Base-by-base conservation (phyloP, 163 green algal genomes). In the Coccomyxa subellipsoidea region DNA sequence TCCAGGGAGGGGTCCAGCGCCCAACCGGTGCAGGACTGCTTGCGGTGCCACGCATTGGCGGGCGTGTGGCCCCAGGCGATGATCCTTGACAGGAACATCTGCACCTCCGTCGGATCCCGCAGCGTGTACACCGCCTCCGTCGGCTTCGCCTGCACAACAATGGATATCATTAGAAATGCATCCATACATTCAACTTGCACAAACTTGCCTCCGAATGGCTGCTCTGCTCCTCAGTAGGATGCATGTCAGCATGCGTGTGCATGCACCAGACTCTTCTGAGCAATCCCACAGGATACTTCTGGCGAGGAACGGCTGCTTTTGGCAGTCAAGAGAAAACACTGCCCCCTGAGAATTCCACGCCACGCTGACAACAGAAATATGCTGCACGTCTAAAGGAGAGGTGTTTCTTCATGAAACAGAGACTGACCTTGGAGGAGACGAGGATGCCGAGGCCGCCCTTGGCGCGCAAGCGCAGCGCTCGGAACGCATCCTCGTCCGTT, bases 401-500 rank as follows among this genome's bases (percentile, higher is more conserved):
- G n/a, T n/a, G n/a, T n/a, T n/a, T n/a, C n/a, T 10, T n/a, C 38
- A 18, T 54, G 71, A 21, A 76, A 18, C 25, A 10, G 0, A n/a
- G 32, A n/a, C 54, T 12, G 29, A 85, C 84, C 81, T 93, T 93
- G 54, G 84, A 93, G 81, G 90, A 93, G 36, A 99, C 95, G 0
- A 99, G 86, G 53, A 99, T 93, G 83, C 96, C 95, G 10, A 90
- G 85, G 29, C 95, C 88, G 66, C 38, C 54, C 79, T 70, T 5
- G 69, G 36, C 10, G 32, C 83, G 81, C 29, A 82, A 36, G 2
- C 76, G 72, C 7, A 91, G 84, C 77, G 86, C 92, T 38, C 80
- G 80, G 86, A 99, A 99, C 4, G 96, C 96, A 84, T 99, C 96
- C 86, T 99, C 96, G 86, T 99, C 96, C 9, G 96, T 99, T 34